Base-by-base conservation (phyloP, 208 protist genomes). In the Leptomonas seymouri region DNA sequence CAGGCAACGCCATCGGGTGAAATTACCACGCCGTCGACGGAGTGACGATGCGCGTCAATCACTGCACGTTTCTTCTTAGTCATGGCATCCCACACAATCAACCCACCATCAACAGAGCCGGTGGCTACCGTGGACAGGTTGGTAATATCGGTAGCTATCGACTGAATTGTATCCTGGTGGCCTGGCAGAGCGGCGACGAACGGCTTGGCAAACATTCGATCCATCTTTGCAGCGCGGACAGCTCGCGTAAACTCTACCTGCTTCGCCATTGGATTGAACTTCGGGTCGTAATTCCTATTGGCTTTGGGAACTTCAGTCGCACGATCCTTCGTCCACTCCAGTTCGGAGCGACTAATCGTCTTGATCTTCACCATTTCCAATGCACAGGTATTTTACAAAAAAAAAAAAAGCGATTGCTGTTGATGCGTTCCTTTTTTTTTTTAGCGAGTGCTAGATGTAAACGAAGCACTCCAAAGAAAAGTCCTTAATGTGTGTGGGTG, bases 161-260 rank as follows among this genome's bases (percentile, higher is more conserved):
- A 92, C 45, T 93, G 90, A 77, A 98, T 97, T 7, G 91, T 96
- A 66, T 98, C 95, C 14, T 93, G 71, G 67, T 98, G 97, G 3
- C 94, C 95, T 41, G 77, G 62, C 9, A 98, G 74, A 2, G 93
- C 86, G 12, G 82, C 89, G 14, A 99, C 76, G 85, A 99, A 99
- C 28, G 98, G 98, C 74, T 98, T 99, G 11, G 97, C 96, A 81
- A 99, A 99, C 82, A 98, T 94, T 25, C 93, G 88, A 75, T 99
- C 97, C 54, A 99, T 78, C 70, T 99, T 99, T 9, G 90, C 91
- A 15, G 97, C 94, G 70, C 95, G 93, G 27, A 99, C 82, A 25
- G 98, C 98, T 39, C 98, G 88, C 15, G 89, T 97, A 76, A 99
- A 99, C 79, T 99, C 98, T 8, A 98, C 81, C 72, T 98, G 94